Percentiles rank a stretch among this genome's conserved stretches.
phyloP scores from a whole-genome alignment of 805 yeast genomes.

The Wickerhamomyces queroliae region DNA sequence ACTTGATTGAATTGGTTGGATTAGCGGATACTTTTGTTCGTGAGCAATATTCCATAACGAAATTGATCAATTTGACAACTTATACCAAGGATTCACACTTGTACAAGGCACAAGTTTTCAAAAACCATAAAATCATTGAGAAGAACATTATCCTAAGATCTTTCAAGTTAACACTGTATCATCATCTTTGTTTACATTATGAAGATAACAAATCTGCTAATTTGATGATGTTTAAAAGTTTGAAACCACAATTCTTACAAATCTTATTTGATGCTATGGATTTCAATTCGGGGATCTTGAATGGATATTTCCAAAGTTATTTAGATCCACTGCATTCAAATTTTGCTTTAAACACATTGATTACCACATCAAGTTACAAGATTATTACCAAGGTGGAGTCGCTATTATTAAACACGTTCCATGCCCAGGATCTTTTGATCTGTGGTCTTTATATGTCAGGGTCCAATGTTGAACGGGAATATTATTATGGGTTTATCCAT shows the following conservation, averaged over 20 bases:
- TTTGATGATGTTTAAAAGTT: constrained; percentile 5
- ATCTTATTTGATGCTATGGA: constrained; percentile 2
- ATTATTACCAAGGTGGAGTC: not conserved
- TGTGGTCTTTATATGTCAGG: not conserved
- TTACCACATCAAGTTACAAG: constrained; percentile 5
- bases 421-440: constrained; percentile 10
- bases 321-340: constrained; percentile 4
- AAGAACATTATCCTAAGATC: constrained; percentile 5
- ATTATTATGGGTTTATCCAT: not conserved
- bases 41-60: constrained; percentile 1
- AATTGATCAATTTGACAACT: not conserved
- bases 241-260: not conserved
- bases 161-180: constrained; percentile 8
- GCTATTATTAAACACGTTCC: constrained; percentile 8
- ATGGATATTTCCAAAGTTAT: constrained; percentile 5
- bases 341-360: constrained; percentile 10
- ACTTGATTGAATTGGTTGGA: constrained; percentile 4
- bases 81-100: constrained; percentile 3
- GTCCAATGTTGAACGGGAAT: not conserved
- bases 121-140: constrained; percentile 7
- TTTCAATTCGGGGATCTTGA: constrained; percentile 5
- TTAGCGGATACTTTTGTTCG: constrained; percentile 7
- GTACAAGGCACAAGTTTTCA: constrained; percentile 2
- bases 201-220: constrained; percentile 11
- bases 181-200: constrained; percentile 7